Evolutionary conservation across 2,329 filamentous ascomycete species (phyloP).

Genomic region (Immersiporthe knoxdaviesiana): DNA sequence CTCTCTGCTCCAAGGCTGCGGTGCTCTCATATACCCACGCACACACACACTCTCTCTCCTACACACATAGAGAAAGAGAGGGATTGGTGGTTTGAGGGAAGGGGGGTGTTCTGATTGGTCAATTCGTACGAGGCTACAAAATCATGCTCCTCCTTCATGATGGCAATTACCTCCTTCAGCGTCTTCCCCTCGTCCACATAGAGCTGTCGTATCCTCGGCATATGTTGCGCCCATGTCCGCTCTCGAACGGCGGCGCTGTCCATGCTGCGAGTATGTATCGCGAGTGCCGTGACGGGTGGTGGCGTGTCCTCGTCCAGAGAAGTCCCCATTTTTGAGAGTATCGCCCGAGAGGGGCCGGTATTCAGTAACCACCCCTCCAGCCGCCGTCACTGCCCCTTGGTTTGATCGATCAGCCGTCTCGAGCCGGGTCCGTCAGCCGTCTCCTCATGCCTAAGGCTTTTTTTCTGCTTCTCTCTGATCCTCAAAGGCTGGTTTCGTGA

Average conservation of each 20-base stretch:
- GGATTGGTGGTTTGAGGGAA: background rate
- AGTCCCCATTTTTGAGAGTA: background rate
- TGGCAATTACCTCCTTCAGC: slow-evolving; percentile 26
- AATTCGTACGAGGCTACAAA: slow-evolving; percentile 24
- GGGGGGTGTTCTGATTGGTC: too few relatives aligned
- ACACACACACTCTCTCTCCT: background rate
- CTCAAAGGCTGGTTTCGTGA: background rate
- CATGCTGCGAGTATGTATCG: background rate
- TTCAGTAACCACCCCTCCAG: too few relatives aligned
- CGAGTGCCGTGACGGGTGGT: background rate
- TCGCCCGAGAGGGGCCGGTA: background rate
- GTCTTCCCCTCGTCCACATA: slow-evolving; percentile 27
- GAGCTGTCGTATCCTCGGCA: slow-evolving; percentile 25
- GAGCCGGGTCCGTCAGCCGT: background rate
- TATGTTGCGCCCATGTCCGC: slow-evolving; percentile 13
- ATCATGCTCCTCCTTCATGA: slow-evolving; percentile 22
- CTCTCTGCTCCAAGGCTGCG: background rate
- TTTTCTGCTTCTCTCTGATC: background rate
- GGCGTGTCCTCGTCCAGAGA: background rate
- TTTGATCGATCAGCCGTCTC: background rate
- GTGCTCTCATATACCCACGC: too few relatives aligned
- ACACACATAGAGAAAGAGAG: too few relatives aligned
- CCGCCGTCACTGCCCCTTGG: background rate
- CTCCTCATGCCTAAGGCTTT: background rate
- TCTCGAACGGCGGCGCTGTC: background rate